phyloP scores from a whole-genome alignment of 1,284 basidiomycete genomes.

The Phlebopus sp. region DNA sequence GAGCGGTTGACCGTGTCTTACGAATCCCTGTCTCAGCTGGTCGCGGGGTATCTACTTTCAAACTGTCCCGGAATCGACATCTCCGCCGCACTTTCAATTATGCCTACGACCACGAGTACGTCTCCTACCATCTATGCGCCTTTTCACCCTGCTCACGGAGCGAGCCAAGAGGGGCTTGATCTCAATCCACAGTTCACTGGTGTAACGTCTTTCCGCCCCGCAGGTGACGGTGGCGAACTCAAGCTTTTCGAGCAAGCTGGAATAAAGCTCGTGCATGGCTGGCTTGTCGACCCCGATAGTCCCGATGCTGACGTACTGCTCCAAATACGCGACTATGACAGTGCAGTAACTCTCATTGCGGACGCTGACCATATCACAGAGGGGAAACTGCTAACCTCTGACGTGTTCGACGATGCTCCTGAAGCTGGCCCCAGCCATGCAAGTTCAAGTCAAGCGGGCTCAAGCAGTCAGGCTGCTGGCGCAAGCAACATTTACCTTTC shows the following conservation, averaged over 20 bases:
- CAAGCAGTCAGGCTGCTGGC: constrained; percentile 14
- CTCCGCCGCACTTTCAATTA: constrained; percentile 74
- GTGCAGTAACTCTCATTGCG: constrained; percentile 68
- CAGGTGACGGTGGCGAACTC: constrained; percentile 65
- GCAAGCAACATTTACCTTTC: constrained; percentile 17
- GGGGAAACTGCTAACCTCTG: constrained; percentile 51
- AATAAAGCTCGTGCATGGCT: constrained; percentile 84
- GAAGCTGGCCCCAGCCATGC: constrained; percentile 1
- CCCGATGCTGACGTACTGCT: constrained; percentile 56
- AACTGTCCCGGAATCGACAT: constrained; percentile 68
- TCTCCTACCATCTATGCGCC: background rate
- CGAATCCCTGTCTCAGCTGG: constrained; percentile 75
- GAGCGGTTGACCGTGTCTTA: constrained; percentile 75
- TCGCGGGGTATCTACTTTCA: constrained; percentile 78
- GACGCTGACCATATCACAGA: constrained; percentile 72
- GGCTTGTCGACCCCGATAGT: constrained; percentile 81
- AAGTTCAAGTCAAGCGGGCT: constrained; percentile 8
- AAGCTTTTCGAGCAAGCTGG: constrained; percentile 81
- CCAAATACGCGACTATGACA: constrained; percentile 63
- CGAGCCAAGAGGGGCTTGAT: constrained; percentile 68
- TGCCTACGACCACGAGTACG: constrained; percentile 79
- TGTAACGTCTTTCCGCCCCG: constrained; percentile 63
- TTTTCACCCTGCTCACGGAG: background rate
- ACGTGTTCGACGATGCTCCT: constrained; percentile 8
- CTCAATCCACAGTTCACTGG: constrained; percentile 81